phyloP scores from a whole-genome alignment of 805 yeast genomes.

The Kazachstania viticola region DNA sequence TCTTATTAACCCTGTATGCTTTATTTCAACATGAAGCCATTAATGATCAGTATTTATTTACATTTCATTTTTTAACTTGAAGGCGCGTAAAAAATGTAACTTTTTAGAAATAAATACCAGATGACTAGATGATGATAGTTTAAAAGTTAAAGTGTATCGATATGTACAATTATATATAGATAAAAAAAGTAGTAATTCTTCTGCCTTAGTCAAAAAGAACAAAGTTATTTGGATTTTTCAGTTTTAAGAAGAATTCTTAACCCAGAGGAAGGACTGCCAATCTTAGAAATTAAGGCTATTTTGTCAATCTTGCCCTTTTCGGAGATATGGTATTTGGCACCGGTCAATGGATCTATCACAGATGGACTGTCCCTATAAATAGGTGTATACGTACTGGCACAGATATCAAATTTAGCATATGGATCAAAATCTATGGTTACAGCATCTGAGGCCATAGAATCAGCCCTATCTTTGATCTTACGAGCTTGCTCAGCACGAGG shows the following conservation, averaged over 20 bases:
- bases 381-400: conserved; percentile 81
- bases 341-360: conserved; percentile 74
- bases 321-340: conserved; percentile 70
- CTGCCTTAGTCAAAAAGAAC: too few species aligned
- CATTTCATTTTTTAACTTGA: too few species aligned
- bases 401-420: conserved; percentile 79
- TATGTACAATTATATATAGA: too few species aligned
- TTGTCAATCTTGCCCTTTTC: conserved; percentile 71
- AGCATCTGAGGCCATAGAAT: conserved; percentile 71
- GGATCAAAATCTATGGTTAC: conserved; percentile 88
- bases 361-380: conserved; percentile 64
- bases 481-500: conserved; percentile 81
- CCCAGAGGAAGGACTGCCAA: conserved; percentile 92
- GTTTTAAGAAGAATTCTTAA: conserved; percentile 45
- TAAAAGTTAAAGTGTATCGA: too few species aligned
- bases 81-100: too few species aligned
- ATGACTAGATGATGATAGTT: too few species aligned
- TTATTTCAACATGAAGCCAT: too few species aligned
- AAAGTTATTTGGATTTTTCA: too few species aligned
- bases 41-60: too few species aligned
- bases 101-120: too few species aligned
- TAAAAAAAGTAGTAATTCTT: too few species aligned
- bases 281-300: conserved; percentile 61
- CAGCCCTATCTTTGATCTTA: conserved; percentile 72
- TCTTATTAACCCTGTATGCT: too few species aligned